Percentiles rank a stretch among this genome's conserved stretches.
phyloP scores from a whole-genome alignment of 1,284 basidiomycete genomes.

The Rhodotorula sp. region DNA sequence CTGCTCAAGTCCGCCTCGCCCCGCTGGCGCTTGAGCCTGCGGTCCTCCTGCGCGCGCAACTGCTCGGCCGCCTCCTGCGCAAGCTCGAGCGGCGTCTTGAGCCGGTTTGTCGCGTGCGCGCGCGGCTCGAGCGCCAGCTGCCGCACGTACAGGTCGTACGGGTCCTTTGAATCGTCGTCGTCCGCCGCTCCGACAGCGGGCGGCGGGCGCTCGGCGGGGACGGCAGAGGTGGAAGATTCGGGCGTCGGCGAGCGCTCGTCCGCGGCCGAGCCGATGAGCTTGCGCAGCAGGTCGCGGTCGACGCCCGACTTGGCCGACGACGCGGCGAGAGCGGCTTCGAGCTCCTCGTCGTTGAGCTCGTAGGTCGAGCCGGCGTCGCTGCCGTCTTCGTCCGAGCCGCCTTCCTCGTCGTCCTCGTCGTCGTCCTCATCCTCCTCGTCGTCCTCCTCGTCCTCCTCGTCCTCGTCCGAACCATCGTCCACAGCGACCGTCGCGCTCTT shows the following conservation, averaged over 20 bases:
- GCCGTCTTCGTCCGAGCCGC: slow-evolving; percentile 7
- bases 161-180: slow-evolving; percentile 38
- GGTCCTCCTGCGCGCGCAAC: slow-evolving; percentile 81
- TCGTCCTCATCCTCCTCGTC: slow-evolving; percentile 13
- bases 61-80: slow-evolving; percentile 85
- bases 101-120: slow-evolving; percentile 90
- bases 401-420: slow-evolving; percentile 49
- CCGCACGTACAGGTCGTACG: slow-evolving; percentile 87
- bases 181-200: slow-evolving; percentile 18
- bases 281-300: slow-evolving; percentile 45
- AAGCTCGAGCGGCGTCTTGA: slow-evolving; percentile 93
- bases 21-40: slow-evolving; percentile 78
- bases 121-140: slow-evolving; percentile 91
- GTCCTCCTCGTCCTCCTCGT: slow-evolving; percentile 14
- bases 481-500: not conserved
- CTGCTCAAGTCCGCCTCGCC: slow-evolving; percentile 62
- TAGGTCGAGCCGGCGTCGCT: slow-evolving; percentile 24
- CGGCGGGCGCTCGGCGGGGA: slow-evolving; percentile 8
- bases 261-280: slow-evolving; percentile 39
- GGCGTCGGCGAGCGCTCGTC: slow-evolving; percentile 25
- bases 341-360: slow-evolving; percentile 36
- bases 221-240: slow-evolving; percentile 4
- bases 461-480: not conserved
- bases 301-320: slow-evolving; percentile 38
- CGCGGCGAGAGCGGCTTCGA: slow-evolving; percentile 39